phyloP scores from a whole-genome alignment of 768 basidiomycete species.

The Coprinopsis cinerea region DNA sequence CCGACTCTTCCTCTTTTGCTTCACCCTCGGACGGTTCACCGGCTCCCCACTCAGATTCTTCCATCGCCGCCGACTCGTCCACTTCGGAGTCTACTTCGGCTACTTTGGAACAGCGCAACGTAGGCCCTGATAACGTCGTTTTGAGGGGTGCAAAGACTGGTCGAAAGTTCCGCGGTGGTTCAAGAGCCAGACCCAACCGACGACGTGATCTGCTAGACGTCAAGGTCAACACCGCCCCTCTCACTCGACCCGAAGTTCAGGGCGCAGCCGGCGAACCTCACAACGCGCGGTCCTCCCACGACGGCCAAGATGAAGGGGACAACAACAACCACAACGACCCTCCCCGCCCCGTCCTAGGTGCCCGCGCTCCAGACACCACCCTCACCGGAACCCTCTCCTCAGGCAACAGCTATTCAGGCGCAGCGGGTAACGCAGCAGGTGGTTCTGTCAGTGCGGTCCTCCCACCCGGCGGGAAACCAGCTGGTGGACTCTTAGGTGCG shows the following conservation, averaged over 20 bases:
- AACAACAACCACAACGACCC: too few species aligned
- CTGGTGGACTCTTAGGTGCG: constrained; percentile 10
- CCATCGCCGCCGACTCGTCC: too few species aligned
- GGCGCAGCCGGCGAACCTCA: neutral
- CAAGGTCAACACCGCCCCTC: neutral
- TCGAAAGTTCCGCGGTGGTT: too few species aligned
- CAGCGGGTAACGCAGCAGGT: constrained; percentile 28
- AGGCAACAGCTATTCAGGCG: constrained; percentile 27
- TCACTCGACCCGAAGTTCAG: neutral
- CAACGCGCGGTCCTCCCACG: neutral
- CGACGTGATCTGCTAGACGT: neutral
- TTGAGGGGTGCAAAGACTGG: neutral
- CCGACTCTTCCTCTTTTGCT: too few species aligned
- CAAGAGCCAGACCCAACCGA: too few species aligned
- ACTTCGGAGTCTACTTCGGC: too few species aligned
- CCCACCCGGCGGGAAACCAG: neutral
- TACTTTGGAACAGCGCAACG: too few species aligned
- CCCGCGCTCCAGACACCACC: constrained; percentile 20
- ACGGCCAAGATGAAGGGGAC: too few species aligned
- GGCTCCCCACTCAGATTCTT: too few species aligned
- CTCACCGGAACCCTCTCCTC: constrained; percentile 22
- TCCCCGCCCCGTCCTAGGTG: constrained; percentile 16
- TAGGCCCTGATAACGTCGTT: too few species aligned
- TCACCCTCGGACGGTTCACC: too few species aligned
- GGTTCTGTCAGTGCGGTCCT: constrained; percentile 20